phyloP scores from a whole-genome alignment of 768 basidiomycete genomes.

The Russula brevipes region DNA sequence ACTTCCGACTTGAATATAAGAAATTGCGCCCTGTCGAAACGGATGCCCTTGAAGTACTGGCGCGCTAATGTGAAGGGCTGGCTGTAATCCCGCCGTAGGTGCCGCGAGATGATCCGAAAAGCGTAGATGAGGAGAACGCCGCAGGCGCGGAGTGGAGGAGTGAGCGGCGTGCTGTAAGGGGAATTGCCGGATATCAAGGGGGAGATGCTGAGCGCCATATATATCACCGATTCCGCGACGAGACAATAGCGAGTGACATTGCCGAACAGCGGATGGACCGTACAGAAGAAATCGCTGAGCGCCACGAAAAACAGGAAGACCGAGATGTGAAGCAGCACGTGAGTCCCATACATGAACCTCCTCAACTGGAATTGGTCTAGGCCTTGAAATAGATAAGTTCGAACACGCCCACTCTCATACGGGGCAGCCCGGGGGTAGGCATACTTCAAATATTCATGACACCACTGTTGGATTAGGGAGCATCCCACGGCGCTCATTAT shows the following conservation, averaged over 20 bases:
- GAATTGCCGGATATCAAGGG: constrained; percentile 10
- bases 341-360: constrained; percentile 12
- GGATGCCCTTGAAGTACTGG: no score
- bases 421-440: constrained; percentile 5
- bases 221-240: background rate
- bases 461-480: constrained; percentile 22
- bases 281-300: constrained; percentile 12
- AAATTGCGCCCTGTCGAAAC: no score
- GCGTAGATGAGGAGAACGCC: background rate
- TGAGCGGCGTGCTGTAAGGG: constrained; percentile 17
- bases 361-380: constrained; percentile 8
- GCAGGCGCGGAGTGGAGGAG: background rate
- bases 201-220: constrained; percentile 9
- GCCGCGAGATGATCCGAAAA: background rate
- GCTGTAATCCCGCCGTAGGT: no score
- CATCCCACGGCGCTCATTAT: constrained; percentile 16
- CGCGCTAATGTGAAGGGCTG: no score
- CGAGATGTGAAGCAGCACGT: constrained; percentile 10
- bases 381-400: constrained; percentile 9
- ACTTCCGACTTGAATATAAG: no score
- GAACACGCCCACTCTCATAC: constrained; percentile 12
- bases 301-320: constrained; percentile 18
- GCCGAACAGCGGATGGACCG: background rate
- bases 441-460: constrained; percentile 1
- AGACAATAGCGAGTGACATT: background rate